phyloP scores from a whole-genome alignment of 306 rosid genomes.

The Castanopsis chinensis region DNA sequence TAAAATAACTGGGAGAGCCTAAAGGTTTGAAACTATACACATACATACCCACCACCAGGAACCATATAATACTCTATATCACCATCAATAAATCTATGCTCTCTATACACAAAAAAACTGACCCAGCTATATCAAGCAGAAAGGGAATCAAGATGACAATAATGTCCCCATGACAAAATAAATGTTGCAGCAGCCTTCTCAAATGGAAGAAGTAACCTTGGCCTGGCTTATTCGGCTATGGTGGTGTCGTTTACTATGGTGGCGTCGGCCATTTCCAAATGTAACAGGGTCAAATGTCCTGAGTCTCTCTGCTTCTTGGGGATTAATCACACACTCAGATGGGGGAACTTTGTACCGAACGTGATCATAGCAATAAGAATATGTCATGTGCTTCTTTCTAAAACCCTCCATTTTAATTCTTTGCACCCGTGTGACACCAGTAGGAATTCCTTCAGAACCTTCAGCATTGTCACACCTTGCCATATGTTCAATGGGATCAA shows the following conservation, averaged over 20 bases:
- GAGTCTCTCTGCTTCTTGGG: slow-evolving; percentile 67
- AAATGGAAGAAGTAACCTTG: slow-evolving; percentile 41
- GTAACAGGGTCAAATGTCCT: slow-evolving; percentile 71
- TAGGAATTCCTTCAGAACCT: slow-evolving; percentile 42
- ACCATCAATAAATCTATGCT: slow-evolving; percentile 43
- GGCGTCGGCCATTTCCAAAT: slow-evolving; percentile 64
- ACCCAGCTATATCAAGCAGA: slow-evolving; percentile 36
- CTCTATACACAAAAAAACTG: slow-evolving; percentile 41
- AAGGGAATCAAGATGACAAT: slow-evolving; percentile 14
- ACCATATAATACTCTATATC: slow-evolving; percentile 44
- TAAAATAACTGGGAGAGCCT: slow-evolving; percentile 39
- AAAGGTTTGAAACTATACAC: slow-evolving; percentile 70
- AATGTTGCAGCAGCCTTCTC: slow-evolving; percentile 20
- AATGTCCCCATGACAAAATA: slow-evolving; percentile 10
- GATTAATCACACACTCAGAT: slow-evolving; percentile 69
- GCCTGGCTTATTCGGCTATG: slow-evolving; percentile 34
- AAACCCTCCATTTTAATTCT: slow-evolving; percentile 60
- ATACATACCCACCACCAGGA: slow-evolving; percentile 34
- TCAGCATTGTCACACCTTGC: slow-evolving; percentile 49
- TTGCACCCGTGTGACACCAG: slow-evolving; percentile 41
- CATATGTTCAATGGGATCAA: slow-evolving; percentile 66
- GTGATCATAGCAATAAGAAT: slow-evolving; percentile 85
- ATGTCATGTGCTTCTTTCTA: slow-evolving; percentile 84
- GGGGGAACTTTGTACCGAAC: slow-evolving; percentile 64
- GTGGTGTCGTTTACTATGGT: slow-evolving; percentile 54